Conservation (phyloP, 495 filamentous ascomycete genomes). For the Xylaria cubensis region DNA sequence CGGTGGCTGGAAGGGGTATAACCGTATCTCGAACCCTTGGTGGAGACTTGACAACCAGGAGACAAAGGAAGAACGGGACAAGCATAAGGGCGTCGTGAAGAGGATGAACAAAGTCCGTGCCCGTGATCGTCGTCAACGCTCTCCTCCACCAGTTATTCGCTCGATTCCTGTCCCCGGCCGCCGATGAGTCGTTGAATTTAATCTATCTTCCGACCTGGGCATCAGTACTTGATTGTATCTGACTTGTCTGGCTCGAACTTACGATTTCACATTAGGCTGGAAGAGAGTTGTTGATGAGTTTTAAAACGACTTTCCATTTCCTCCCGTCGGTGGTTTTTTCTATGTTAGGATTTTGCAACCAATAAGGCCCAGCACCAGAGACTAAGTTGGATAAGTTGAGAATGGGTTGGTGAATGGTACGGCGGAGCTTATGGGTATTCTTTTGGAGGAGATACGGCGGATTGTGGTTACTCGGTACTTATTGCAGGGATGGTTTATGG, state of each 20-base stretch:
- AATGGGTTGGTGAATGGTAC: neutral
- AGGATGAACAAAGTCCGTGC: slow-evolving; percentile 13
- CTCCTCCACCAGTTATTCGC: neutral
- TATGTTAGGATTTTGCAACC: neutral
- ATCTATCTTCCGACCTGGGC: neutral
- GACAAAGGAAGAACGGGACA: slow-evolving; percentile 29
- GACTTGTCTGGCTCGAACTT: neutral
- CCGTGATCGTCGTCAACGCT: neutral
- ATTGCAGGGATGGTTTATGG: slow-evolving; percentile 12
- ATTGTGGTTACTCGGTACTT: neutral
- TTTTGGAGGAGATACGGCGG: slow-evolving; percentile 1
- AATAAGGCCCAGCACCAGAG: neutral
- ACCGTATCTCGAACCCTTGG: slow-evolving; percentile 34
- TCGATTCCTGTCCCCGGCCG: neutral
- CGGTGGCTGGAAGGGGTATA: slow-evolving; percentile 33
- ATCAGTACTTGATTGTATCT: neutral
- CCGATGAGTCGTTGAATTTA: neutral
- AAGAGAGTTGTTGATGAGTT: neutral
- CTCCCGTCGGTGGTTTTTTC: neutral
- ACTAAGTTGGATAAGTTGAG: neutral
- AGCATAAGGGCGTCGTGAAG: slow-evolving; percentile 28
- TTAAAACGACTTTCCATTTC: neutral
- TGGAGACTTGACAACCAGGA: slow-evolving; percentile 32
- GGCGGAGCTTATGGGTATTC: neutral
- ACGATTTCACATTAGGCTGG: neutral